Percentiles rank a stretch among this genome's conserved stretches.
phyloP scores from a whole-genome alignment of 2,329 filamentous ascomycete species.

The Cyphellophora attinorum region DNA sequence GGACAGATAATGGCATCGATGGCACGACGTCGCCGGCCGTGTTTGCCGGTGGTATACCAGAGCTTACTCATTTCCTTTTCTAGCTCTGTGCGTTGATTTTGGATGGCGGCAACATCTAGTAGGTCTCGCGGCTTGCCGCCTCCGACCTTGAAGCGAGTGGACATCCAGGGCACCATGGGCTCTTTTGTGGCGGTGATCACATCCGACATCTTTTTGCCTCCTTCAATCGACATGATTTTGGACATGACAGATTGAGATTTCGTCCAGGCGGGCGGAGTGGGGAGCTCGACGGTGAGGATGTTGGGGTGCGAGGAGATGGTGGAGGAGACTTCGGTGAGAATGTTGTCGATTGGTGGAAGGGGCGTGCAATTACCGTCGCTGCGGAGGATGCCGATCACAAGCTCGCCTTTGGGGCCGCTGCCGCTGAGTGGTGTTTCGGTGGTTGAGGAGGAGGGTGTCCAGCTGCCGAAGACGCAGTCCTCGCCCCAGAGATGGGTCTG shows the following conservation, averaged over 20 bases:
- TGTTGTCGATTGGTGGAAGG: constrained; percentile 29
- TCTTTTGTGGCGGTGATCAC: constrained; percentile 46
- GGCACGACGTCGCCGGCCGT: constrained; percentile 26
- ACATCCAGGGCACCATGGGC: constrained; percentile 52
- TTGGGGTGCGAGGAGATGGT: constrained; percentile 25
- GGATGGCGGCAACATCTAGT: constrained; percentile 41
- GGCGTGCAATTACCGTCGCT: constrained; percentile 30
- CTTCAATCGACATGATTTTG: constrained; percentile 50
- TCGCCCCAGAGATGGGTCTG: constrained; percentile 44
- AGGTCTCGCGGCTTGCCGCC: constrained; percentile 38
- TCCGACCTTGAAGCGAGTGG: constrained; percentile 39
- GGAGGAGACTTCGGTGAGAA: constrained; percentile 29
- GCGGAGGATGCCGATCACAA: constrained; percentile 32
- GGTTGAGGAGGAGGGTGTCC: constrained; percentile 21
- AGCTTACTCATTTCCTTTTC: constrained; percentile 47
- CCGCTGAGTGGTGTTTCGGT: constrained; percentile 14
- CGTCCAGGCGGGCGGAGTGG: constrained; percentile 41
- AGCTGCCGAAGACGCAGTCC: constrained; percentile 33
- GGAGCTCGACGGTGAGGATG: constrained; percentile 50
- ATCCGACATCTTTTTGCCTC: constrained; percentile 46
- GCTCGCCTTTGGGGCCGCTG: constrained; percentile 18
- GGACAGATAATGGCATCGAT: constrained; percentile 57
- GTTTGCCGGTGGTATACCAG: constrained; percentile 33
- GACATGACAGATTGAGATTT: constrained; percentile 49
- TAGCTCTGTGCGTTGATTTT: constrained; percentile 42